These are phyloP conservation scores for Leucosporidium creatinivorum DNA, from an alignment of 768 basidiomycete species.

Conservation along the genomic window DNA sequence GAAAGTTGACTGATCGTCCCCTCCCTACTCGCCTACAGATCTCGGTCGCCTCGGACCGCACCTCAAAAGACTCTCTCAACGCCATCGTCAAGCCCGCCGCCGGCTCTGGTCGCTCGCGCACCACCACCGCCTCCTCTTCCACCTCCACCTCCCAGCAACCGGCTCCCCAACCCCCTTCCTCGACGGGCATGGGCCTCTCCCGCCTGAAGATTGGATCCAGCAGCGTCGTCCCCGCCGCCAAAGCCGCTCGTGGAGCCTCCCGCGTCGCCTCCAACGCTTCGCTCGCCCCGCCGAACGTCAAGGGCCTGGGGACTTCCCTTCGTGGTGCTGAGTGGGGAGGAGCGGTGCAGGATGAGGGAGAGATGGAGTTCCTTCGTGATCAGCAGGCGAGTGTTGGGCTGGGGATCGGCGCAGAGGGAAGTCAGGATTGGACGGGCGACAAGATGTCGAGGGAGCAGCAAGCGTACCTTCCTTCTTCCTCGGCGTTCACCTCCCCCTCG, in stretches of 20 bases:
- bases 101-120: slow-evolving; percentile 10
- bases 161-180: slow-evolving; percentile 20
- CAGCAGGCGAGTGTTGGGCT: background rate
- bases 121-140: slow-evolving; percentile 14
- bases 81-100: slow-evolving; percentile 12
- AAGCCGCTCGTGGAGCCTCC: background rate
- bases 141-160: background rate
- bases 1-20: background rate
- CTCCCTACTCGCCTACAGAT: background rate
- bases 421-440: background rate
- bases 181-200: slow-evolving; percentile 23
- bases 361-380: background rate
- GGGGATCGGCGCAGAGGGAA: background rate
- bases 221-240: background rate
- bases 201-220: slow-evolving; percentile 18
- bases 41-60: slow-evolving; percentile 8
- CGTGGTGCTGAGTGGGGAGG: background rate
- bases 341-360: background rate
- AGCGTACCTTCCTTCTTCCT: background rate
- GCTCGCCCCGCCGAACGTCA: background rate
- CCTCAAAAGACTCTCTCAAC: slow-evolving; percentile 17
- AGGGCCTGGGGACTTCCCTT: background rate
- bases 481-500: no score
- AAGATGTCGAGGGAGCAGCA: background rate
- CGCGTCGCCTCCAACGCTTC: background rate